Evolutionary conservation across 116 monocot species (phyloP), one percentile per base, ranked within the genome.

Genomic region (Papilionanthe hybrid): DNA sequence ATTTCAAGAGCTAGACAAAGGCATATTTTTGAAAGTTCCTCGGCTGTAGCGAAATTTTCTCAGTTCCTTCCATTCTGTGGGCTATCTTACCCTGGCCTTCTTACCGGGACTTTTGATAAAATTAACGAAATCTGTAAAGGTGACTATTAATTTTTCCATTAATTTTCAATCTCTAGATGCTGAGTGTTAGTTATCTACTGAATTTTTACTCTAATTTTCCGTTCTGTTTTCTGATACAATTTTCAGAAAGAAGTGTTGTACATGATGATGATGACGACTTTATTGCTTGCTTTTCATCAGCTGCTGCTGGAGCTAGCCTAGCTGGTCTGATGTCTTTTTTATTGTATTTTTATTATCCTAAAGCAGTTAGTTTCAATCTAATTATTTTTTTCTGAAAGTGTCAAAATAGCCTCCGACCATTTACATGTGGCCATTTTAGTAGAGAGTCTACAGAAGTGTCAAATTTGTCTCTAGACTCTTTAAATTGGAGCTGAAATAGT

Each of bases 251-350:
- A 79, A 78, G 23, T 84, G 69, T 20, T 90, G 69, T 81, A 94
- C 92, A 86, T 53, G 90, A 88, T 72, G 86, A 43, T 77, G 86
- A 43, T 75, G 91, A 88, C 57, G 85, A 89, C 5, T 81, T 93
- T 77, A 74, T 81, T 72, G 18, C 55, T 25, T 83, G 86, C 78
- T 94, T 94, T 87, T 79, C 92, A 11, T 86, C 83, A 3, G 78
- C 81, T 22, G 85, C 85, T 43, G 80, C 79, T 78, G 98, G 98
- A 66, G 92, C 94, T 79, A 78, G 79, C 78, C 93, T 98, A 88
- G 84, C 98, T 88, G 98, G 98, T 98, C 57, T 78, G 49, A 42
- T 7, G n/a, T 28, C 20, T 48, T 29, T 72, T 7, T 27, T 42
- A 9, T 44, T 56, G 28, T 37, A 45, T 55, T 23, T 71, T 60